These are phyloP conservation scores for Zizania palustris DNA, from an alignment of 202 grass and related monocot genomes.

Conservation along the genomic window DNA sequence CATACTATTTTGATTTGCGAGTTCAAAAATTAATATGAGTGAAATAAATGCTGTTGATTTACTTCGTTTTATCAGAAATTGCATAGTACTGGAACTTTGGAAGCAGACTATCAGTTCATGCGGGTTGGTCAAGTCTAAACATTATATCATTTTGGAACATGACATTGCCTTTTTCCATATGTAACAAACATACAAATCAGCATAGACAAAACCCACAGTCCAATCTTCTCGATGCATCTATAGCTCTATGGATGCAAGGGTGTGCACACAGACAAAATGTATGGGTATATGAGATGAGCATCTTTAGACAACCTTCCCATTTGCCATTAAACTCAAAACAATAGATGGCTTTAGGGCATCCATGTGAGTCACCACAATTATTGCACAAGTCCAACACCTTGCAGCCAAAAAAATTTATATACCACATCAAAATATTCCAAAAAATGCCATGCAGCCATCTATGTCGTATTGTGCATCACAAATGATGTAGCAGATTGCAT, in stretches of 20 bases:
- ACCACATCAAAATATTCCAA: neutral
- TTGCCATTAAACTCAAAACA: no score
- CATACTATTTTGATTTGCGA: slow-evolving; percentile 29
- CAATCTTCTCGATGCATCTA: neutral
- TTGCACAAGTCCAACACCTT: no score
- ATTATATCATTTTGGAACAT: neutral
- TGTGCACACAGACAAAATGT: neutral
- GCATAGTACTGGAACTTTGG: neutral
- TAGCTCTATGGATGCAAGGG: no score
- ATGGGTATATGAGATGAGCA: no score
- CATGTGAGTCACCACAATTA: no score
- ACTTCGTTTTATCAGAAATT: neutral
- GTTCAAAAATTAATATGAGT: slow-evolving; percentile 30
- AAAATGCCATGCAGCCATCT: neutral
- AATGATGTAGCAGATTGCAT: neutral
- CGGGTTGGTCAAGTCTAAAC: neutral
- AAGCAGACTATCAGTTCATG: neutral
- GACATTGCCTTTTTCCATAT: neutral
- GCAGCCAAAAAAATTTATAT: neutral
- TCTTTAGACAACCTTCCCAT: no score
- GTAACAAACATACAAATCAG: neutral
- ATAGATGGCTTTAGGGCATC: no score
- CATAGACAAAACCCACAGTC: slow-evolving; percentile 13
- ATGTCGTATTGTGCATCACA: slow-evolving; percentile 7
- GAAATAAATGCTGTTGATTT: slow-evolving; percentile 9